Conservation (phyloP, 208 protist genomes). For the Blastocrithidia nonstop region DNA sequence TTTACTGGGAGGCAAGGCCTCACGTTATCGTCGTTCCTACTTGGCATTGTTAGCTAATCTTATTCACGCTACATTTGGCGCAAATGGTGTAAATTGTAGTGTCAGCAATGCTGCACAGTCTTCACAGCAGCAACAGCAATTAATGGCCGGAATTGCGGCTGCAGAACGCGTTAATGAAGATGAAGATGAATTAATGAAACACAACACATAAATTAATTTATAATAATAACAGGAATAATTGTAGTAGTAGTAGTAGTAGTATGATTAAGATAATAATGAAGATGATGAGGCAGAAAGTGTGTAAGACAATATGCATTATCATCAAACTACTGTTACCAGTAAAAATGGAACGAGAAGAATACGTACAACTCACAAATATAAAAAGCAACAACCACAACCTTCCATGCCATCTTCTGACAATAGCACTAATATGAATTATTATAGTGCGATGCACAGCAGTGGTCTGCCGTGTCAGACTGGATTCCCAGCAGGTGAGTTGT, state of each 20-base stretch:
- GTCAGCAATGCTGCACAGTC: no score
- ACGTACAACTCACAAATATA: no score
- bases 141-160: not conserved
- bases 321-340: not conserved
- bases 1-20: constrained; percentile 17
- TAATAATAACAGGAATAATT: not conserved
- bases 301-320: not conserved
- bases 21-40: constrained; percentile 43
- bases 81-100: constrained; percentile 31
- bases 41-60: constrained; percentile 30
- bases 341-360: constrained; percentile 2
- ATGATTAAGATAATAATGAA: no score
- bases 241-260: no score
- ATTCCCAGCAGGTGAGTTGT: constrained; percentile 41
- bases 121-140: constrained; percentile 35
- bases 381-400: no score
- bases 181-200: constrained; percentile 1
- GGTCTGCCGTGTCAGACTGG: no score
- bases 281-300: no score
- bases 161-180: constrained; percentile 1
- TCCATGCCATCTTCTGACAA: no score
- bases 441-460: no score
- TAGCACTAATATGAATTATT: no score
- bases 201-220: constrained; percentile 2
- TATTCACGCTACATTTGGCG: constrained; percentile 50